A percentile compares a stretch with the other conserved stretches of the same genome.
Conservation (phyloP, 345 rosid genomes). For the Pistacia integerrima region DNA sequence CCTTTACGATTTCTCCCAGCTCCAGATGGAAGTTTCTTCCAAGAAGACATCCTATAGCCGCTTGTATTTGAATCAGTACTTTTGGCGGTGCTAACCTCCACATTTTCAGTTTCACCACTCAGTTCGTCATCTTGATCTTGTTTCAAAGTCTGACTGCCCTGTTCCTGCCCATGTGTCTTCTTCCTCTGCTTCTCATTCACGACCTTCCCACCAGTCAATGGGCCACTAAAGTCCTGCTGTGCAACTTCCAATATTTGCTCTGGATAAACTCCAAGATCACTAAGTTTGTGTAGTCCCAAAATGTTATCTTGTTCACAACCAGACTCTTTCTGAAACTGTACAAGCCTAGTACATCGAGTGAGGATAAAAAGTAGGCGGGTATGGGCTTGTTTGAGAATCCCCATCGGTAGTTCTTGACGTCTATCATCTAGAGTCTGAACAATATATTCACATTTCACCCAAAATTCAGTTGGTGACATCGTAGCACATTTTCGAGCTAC, state of each 20-base stretch:
- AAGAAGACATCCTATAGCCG: conserved; percentile 86
- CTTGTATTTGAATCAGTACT: conserved; percentile 78
- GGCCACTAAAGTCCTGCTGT: conserved; percentile 52
- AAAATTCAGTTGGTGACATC: conserved; percentile 83
- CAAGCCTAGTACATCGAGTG: conserved; percentile 91
- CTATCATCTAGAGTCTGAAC: conserved; percentile 86
- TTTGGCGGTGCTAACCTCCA: conserved; percentile 67
- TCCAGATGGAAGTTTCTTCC: conserved; percentile 92
- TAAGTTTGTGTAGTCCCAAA: conserved; percentile 76
- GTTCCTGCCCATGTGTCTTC: conserved; percentile 39
- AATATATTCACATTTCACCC: conserved; percentile 85
- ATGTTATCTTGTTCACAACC: conserved; percentile 80
- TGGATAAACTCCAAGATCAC: conserved; percentile 94
- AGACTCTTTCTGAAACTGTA: conserved; percentile 92
- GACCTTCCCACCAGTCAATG: conserved; percentile 41
- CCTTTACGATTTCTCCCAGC: conserved; percentile 64
- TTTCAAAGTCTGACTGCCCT: conserved; percentile 28
- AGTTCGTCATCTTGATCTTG: conserved; percentile 42
- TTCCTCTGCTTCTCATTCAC: conserved; percentile 47
- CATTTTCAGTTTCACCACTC: conserved; percentile 35
- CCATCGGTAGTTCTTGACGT: conserved; percentile 93
- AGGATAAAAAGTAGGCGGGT: conserved; percentile 92
- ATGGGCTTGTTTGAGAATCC: conserved; percentile 86
- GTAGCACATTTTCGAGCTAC: conserved; percentile 74
- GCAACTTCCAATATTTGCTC: conserved; percentile 66